Percentiles rank a stretch among this genome's conserved stretches.
Conservation (phyloP, 371 early-diverging fungal species). For the Syncephalastrum racemosum region DNA sequence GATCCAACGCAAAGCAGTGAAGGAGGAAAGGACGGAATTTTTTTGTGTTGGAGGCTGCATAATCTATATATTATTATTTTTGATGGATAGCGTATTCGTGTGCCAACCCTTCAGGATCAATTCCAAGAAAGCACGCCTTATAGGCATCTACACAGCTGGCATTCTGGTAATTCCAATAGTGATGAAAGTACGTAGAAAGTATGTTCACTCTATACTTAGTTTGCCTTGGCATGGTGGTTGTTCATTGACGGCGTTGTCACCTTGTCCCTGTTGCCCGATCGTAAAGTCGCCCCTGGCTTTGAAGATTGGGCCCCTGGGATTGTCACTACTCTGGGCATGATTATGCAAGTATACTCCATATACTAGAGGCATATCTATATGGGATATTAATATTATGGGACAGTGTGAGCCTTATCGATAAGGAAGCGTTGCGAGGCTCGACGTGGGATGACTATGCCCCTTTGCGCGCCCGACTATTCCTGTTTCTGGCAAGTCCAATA, state of each 20-base stretch:
- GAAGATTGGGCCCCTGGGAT: constrained; percentile 82
- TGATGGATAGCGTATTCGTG: too few species aligned
- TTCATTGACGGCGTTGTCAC: constrained; percentile 69
- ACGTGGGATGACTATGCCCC: constrained; percentile 39
- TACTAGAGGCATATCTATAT: not conserved
- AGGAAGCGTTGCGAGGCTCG: constrained; percentile 50
- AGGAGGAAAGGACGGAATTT: too few species aligned
- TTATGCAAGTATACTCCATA: constrained; percentile 49
- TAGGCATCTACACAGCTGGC: constrained; percentile 52
- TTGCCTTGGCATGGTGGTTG: constrained; percentile 84
- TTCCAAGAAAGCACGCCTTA: constrained; percentile 33
- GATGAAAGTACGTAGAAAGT: not conserved
- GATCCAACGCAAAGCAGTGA: too few species aligned
- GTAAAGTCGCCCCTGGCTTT: constrained; percentile 53
- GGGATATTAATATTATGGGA: too few species aligned
- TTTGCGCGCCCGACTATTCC: constrained; percentile 63
- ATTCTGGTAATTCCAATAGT: constrained; percentile 33
- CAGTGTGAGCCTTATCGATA: constrained; percentile 52
- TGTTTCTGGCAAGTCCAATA: constrained; percentile 51
- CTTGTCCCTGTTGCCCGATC: constrained; percentile 25
- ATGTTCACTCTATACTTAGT: constrained; percentile 36
- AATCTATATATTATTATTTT: too few species aligned
- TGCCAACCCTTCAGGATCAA: too few species aligned
- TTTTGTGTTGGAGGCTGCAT: too few species aligned
- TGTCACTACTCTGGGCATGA: constrained; percentile 69